Conservation (phyloP, 2,329 filamentous ascomycete species). For the Ophidiomyces ophidiicola region DNA sequence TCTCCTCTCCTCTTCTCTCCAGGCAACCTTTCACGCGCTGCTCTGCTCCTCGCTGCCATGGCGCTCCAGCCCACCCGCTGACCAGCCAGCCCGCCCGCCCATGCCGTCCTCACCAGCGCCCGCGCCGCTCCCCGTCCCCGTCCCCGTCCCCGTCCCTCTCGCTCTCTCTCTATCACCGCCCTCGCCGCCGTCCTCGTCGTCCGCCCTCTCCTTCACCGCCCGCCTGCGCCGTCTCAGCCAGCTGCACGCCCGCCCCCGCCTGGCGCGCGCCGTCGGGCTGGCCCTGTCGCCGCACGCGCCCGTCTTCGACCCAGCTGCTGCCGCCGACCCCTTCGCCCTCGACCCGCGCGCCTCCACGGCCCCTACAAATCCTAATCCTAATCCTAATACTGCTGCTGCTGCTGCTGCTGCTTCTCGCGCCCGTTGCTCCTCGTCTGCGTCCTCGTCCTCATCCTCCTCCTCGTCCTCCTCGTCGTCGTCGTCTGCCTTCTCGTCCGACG, state of each 20-base stretch:
- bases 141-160: conserved; percentile 7
- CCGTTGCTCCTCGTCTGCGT: background rate
- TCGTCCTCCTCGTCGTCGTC: background rate
- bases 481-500: background rate
- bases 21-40: background rate
- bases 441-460: background rate
- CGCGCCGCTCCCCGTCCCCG: background rate
- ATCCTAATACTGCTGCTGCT: too few species aligned
- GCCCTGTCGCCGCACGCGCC: conserved; percentile 18
- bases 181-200: conserved; percentile 7
- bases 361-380: background rate
- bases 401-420: too few species aligned
- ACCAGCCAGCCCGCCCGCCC: background rate
- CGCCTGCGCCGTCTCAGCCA: conserved; percentile 31
- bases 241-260: conserved; percentile 29
- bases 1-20: background rate
- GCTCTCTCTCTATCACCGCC: conserved; percentile 4
- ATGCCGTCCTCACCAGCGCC: background rate
- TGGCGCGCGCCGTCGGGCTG: conserved; percentile 29
- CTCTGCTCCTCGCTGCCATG: background rate
- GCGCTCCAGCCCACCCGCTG: background rate
- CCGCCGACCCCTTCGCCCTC: background rate
- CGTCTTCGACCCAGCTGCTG: conserved; percentile 15
- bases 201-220: conserved; percentile 9
- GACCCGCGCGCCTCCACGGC: too few species aligned